Conservation (phyloP, 148 eudicot genomes). For the Polygonum aviculare region DNA sequence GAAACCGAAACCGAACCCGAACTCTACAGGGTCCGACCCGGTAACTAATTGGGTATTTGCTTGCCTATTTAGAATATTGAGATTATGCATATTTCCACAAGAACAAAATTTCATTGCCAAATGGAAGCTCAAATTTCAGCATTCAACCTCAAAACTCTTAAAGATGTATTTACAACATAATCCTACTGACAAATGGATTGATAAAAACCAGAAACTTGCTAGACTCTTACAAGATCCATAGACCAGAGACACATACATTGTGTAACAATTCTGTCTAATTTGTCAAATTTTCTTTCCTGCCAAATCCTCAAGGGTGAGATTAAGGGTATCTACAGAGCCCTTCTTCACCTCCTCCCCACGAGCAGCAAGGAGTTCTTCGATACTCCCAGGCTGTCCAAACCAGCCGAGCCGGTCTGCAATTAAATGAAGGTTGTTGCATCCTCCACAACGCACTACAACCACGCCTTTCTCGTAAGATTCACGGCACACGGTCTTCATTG, state of each 20-base stretch:
- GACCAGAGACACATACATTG: background rate
- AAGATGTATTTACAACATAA: background rate
- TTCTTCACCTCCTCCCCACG: conserved; percentile 71
- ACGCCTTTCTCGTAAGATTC: conserved; percentile 86
- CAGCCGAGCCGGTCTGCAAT: conserved; percentile 77
- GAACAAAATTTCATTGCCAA: too few relatives aligned
- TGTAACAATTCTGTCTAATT: background rate
- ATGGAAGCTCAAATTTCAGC: background rate
- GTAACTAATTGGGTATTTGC: background rate
- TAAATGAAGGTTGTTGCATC: conserved; percentile 71
- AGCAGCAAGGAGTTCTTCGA: conserved; percentile 72
- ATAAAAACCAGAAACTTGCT: background rate
- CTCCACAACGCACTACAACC: conserved; percentile 79
- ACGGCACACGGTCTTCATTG: conserved; percentile 64
- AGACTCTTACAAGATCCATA: background rate
- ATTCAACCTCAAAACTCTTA: background rate
- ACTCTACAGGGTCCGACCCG: background rate
- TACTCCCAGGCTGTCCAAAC: conserved; percentile 73
- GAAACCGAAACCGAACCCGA: background rate
- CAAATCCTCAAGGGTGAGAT: conserved; percentile 74
- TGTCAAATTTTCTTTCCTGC: conserved; percentile 42
- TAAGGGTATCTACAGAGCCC: conserved; percentile 57
- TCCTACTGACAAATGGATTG: background rate
- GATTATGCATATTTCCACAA: too few relatives aligned
- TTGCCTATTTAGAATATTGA: too few relatives aligned